Evolutionary conservation across 345 rosid genomes (phyloP), one percentile per base, ranked within the genome.

Genomic region (Lepidium sativum): DNA sequence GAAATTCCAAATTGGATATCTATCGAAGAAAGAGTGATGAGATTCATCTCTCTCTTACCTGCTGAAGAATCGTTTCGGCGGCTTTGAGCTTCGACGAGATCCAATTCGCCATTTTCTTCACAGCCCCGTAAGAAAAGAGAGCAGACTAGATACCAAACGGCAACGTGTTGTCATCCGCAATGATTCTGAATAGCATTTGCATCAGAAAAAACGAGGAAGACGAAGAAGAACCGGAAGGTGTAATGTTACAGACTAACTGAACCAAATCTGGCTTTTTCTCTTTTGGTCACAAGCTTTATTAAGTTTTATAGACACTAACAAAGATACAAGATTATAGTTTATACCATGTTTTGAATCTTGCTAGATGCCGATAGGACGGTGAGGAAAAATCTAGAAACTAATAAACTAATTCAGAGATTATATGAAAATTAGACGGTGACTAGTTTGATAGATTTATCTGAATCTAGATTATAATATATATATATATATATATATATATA

Each of bases 41-140:
- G 63, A 42, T 52, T 52, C 54, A 15, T 33, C 5, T 62, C 50
- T n/a, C n/a, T 33, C 6, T 59, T 45, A 69, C 97, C 87, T 92
- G 95, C 69, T 89, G 89, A 51, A 92, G 84, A 77, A 92, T 72
- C 23, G 80, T 87, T 70, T 89, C 96, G 42, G 90, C 97, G 63
- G 85, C 98, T 83, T 80, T 92, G 82, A 92, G 97, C 69, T 89
- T 92, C 31, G 85, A 84, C 58, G 94, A 82, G 86, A 92, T 84
- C 98, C 97, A 92, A 79, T 86, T 84, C 52, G 97, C 81, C 98
- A 92, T 92, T 64, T 12, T 51, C 52, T 51, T 27, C 63, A 63
- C 17, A 6, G 49, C 23, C 29, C 17, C 13, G 40, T 16, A 33
- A n/a, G 31, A 27, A 13, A 25, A 59, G 25, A 29, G 32, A 59